Evolutionary conservation across 192 early-diverging fungal species (phyloP).

Genomic region (Rhizophlyctis rosea): DNA sequence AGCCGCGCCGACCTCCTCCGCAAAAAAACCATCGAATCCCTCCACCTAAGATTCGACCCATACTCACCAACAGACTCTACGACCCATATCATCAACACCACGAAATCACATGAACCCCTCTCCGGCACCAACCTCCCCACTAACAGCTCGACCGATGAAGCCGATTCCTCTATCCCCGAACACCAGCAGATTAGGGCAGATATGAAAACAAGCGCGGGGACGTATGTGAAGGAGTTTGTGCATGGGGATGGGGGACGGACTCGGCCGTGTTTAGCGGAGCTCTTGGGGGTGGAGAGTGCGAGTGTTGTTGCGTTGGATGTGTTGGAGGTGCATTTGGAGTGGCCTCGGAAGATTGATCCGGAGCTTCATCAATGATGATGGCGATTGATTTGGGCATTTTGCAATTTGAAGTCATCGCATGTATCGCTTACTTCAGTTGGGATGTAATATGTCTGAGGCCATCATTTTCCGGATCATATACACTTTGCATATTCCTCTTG

Average conservation of each 20-base stretch:
- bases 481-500: no score
- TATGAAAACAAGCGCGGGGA: constrained; percentile 82
- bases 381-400: no score
- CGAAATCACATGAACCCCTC: constrained; percentile 22
- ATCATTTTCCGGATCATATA: no score
- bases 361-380: background rate
- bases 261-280: constrained; percentile 57
- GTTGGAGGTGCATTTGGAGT: constrained; percentile 77
- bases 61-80: no score
- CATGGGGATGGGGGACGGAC: constrained; percentile 91
- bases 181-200: constrained; percentile 45
- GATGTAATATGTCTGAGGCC: no score
- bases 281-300: constrained; percentile 63
- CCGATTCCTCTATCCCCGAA: background rate
- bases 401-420: no score
- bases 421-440: no score
- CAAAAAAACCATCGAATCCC: constrained; percentile 40
- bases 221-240: constrained; percentile 94
- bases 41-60: constrained; percentile 19
- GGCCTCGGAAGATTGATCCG: constrained; percentile 55
- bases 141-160: background rate
- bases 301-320: constrained; percentile 85
- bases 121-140: background rate
- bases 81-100: no score
- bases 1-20: constrained; percentile 45